Conservation (phyloP, 306 rosid species). For the Malus domestica region DNA sequence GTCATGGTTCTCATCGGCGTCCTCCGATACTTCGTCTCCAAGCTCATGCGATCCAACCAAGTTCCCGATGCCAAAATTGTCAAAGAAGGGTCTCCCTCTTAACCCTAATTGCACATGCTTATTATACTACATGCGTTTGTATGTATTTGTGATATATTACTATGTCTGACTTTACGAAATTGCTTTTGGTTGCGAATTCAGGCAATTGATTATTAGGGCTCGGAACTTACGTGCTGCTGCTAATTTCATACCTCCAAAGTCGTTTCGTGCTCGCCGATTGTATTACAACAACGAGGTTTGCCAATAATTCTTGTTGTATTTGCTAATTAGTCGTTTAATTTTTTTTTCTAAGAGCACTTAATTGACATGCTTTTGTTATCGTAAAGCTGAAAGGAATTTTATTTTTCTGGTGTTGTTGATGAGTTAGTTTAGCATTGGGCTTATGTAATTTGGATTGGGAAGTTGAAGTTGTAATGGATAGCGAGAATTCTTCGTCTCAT, state of each 20-base stretch:
- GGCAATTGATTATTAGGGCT: slow-evolving; percentile 90
- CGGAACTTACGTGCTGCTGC: slow-evolving; percentile 83
- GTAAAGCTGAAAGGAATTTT: not conserved
- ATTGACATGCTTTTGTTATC: not conserved
- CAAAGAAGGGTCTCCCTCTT: slow-evolving; percentile 64
- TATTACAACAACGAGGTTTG: slow-evolving; percentile 82
- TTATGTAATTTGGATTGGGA: not conserved
- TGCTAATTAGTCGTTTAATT: not conserved
- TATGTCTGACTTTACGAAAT: not conserved
- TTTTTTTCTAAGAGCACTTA: not conserved
- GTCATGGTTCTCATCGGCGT: slow-evolving; percentile 98
- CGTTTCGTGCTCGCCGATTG: slow-evolving; percentile 78
- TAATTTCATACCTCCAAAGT: slow-evolving; percentile 76
- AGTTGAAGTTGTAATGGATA: not conserved
- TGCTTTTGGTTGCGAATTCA: slow-evolving; percentile 25
- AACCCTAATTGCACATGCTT: not conserved
- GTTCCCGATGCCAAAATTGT: slow-evolving; percentile 82
- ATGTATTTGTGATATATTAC: not conserved
- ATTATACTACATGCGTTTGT: not conserved
- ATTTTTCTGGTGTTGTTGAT: not conserved
- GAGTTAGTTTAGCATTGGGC: not conserved
- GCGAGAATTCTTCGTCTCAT: too few species aligned
- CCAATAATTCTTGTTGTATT: not conserved
- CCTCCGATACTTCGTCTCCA: slow-evolving; percentile 87
- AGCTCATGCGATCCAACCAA: slow-evolving; percentile 86